A percentile compares a stretch with the other conserved stretches of the same genome.
phyloP scores from a whole-genome alignment of 139 green algal genomes.

The Chlamydomonas applanata region DNA sequence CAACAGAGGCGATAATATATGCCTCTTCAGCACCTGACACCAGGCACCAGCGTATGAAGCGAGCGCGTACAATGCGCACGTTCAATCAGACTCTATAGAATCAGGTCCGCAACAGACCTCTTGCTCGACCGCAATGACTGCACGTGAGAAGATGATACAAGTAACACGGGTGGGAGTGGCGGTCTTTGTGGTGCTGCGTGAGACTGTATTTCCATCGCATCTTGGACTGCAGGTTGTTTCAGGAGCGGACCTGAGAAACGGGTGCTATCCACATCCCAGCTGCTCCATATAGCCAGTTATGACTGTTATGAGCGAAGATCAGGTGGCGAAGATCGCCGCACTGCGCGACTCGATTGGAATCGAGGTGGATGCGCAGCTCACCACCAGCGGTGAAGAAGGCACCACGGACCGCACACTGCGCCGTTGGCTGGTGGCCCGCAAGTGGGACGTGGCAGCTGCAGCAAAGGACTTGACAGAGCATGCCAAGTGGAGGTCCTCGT shows the following conservation, averaged over 20 bases:
- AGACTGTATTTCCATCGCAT: no score
- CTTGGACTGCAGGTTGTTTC: neutral
- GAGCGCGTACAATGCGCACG: no score
- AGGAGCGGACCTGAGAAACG: neutral
- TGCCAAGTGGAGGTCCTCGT: slow-evolving; percentile 7
- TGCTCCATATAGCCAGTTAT: neutral
- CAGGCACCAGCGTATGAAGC: no score
- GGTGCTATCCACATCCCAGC: neutral
- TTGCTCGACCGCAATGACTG: no score
- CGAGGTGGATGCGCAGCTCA: slow-evolving; percentile 15
- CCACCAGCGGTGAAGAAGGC: slow-evolving; percentile 17
- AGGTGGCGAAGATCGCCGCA: neutral
- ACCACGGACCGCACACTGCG: slow-evolving; percentile 6
- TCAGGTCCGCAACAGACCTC: no score
- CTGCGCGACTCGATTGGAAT: neutral
- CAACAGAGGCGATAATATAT: no score
- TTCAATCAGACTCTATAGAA: neutral
- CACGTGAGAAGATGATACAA: no score
- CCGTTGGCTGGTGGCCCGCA: slow-evolving; percentile 19
- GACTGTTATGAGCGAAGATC: neutral
- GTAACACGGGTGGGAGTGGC: no score
- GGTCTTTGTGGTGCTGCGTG: no score
- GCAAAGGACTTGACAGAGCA: slow-evolving; percentile 26
- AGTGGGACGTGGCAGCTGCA: slow-evolving; percentile 7
- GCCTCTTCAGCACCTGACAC: no score